phyloP scores from a whole-genome alignment of 2,329 filamentous ascomycete genomes.

The Exophiala mesophila region DNA sequence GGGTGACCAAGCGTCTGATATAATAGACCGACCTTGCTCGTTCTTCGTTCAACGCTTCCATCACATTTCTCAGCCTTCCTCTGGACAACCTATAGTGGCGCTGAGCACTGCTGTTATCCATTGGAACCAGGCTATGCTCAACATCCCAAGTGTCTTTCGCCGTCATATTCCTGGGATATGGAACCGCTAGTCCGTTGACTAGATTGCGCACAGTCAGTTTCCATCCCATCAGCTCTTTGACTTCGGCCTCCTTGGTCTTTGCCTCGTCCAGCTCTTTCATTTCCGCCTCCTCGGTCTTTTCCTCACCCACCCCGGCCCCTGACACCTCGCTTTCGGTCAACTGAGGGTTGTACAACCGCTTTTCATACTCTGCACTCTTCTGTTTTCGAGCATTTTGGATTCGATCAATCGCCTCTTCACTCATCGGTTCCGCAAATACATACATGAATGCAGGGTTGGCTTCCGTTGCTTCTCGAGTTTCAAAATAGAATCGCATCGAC shows the following conservation, averaged over 20 bases:
- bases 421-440: slow-evolving; percentile 82
- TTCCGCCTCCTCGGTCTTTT: background rate
- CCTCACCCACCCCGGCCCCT: slow-evolving; percentile 8
- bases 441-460: slow-evolving; percentile 64
- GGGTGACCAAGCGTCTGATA: slow-evolving; percentile 36
- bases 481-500: slow-evolving; percentile 75
- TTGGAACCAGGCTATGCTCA: slow-evolving; percentile 71
- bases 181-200: slow-evolving; percentile 61
- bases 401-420: slow-evolving; percentile 61
- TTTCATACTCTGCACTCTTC: slow-evolving; percentile 65
- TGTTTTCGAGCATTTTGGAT: slow-evolving; percentile 67
- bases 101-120: slow-evolving; percentile 44
- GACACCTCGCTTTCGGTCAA: slow-evolving; percentile 8
- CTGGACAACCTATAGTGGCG: slow-evolving; percentile 55
- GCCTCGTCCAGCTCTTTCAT: too few species aligned
- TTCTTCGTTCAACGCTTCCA: slow-evolving; percentile 32
- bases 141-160: slow-evolving; percentile 59
- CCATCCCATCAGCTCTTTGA: slow-evolving; percentile 53
- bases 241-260: slow-evolving; percentile 1
- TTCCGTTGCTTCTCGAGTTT: slow-evolving; percentile 57
- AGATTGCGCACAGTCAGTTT: slow-evolving; percentile 67
- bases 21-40: slow-evolving; percentile 45
- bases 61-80: slow-evolving; percentile 48
- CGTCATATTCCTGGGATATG: slow-evolving; percentile 53
- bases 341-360: slow-evolving; percentile 35